These are phyloP conservation scores for Candida hispaniensis DNA, from an alignment of 805 yeast genomes.

Conservation along the genomic window DNA sequence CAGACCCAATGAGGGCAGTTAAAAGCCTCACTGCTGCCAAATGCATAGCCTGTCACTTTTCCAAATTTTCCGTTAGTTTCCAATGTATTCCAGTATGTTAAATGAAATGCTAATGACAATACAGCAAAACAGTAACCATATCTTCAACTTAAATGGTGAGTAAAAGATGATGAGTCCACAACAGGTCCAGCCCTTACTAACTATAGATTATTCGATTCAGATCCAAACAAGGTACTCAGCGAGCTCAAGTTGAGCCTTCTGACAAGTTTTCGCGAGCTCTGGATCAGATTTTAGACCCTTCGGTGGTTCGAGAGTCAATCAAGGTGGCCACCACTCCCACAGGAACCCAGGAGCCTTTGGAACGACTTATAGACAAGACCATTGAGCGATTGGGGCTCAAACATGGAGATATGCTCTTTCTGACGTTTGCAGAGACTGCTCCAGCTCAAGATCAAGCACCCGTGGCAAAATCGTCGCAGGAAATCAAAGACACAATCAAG, in stretches of 20 bases:
- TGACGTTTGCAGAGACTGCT: constrained; percentile 26
- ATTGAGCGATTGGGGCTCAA: constrained; percentile 30
- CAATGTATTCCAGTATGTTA: too few relatives aligned
- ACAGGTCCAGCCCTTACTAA: too few relatives aligned
- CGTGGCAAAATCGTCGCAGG: too few relatives aligned
- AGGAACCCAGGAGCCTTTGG: constrained; percentile 34
- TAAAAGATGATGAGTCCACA: too few relatives aligned
- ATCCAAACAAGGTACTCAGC: constrained; percentile 70
- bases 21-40: too few relatives aligned
- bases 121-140: too few relatives aligned
- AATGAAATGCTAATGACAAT: too few relatives aligned
- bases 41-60: too few relatives aligned
- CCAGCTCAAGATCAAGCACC: constrained; percentile 19
- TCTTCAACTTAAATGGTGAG: too few relatives aligned
- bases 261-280: constrained; percentile 38
- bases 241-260: constrained; percentile 43
- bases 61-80: too few relatives aligned
- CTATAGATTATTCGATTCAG: constrained; percentile 66
- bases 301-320: constrained; percentile 5
- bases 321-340: constrained; percentile 38
- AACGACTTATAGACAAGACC: constrained; percentile 31
- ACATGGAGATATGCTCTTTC: constrained; percentile 50
- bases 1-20: too few relatives aligned
- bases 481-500: constrained; percentile 26
- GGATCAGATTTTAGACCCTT: constrained; percentile 19